Evolutionary conservation across 2,329 filamentous ascomycete genomes (phyloP).

Genomic region (Fusarium lateritium): DNA sequence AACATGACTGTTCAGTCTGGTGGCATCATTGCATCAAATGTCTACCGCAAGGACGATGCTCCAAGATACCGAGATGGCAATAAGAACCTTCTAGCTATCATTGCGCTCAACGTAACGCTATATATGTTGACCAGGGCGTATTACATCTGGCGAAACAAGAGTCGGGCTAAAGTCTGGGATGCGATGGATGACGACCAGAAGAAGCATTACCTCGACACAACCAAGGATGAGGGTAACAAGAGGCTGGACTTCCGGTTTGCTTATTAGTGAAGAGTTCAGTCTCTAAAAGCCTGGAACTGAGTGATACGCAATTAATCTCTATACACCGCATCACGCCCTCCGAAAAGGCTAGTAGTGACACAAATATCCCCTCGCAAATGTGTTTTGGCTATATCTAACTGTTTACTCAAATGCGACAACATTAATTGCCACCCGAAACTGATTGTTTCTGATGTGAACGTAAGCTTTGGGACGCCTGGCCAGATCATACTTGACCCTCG

Average conservation of each 20-base stretch:
- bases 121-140: constrained; percentile 59
- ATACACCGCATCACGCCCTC: too few relatives aligned
- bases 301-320: too few relatives aligned
- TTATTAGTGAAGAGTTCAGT: neutral
- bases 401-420: too few relatives aligned
- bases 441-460: too few relatives aligned
- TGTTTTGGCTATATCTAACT: too few relatives aligned
- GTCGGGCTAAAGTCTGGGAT: constrained; percentile 26
- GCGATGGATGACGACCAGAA: constrained; percentile 33
- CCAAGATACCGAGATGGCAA: constrained; percentile 64
- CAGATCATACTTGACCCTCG: too few relatives aligned
- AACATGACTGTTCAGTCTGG: constrained; percentile 45
- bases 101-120: constrained; percentile 49
- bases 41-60: constrained; percentile 64
- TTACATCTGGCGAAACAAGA: constrained; percentile 57
- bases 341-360: too few relatives aligned
- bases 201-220: constrained; percentile 29
- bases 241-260: constrained; percentile 34
- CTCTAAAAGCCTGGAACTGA: too few relatives aligned
- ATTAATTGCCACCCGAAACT: too few relatives aligned
- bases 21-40: constrained; percentile 62
- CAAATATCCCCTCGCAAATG: too few relatives aligned
- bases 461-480: too few relatives aligned
- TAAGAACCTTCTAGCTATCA: constrained; percentile 50
- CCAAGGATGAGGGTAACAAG: constrained; percentile 35